Conservation (phyloP, 1,284 basidiomycete species). For the Sutorius eximius region DNA sequence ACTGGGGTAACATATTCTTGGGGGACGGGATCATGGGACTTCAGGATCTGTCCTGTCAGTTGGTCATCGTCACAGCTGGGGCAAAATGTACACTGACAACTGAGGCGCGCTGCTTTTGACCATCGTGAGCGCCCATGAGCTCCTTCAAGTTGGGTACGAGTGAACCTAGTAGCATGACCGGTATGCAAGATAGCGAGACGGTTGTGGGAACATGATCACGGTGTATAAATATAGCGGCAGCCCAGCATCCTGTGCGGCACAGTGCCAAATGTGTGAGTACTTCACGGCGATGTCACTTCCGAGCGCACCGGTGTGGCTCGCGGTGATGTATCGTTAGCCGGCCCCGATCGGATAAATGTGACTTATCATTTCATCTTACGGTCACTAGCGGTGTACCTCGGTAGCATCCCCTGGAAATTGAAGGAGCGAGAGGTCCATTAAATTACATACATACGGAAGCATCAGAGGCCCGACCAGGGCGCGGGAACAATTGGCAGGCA, state of each 20-base stretch:
- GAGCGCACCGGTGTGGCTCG: no score
- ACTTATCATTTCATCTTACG: background rate
- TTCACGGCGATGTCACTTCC: no score
- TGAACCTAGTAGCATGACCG: conserved; percentile 8
- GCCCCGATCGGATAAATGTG: background rate
- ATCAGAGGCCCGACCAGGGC: background rate
- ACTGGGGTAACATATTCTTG: conserved; percentile 11
- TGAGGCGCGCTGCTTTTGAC: background rate
- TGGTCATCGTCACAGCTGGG: no score
- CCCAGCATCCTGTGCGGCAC: background rate
- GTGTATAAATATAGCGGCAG: background rate
- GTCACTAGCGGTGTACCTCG: background rate
- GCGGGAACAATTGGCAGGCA: background rate
- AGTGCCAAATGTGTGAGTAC: background rate
- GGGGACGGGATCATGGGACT: background rate
- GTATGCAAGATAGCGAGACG: conserved; percentile 2
- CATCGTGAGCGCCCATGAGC: background rate
- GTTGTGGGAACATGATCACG: conserved; percentile 6
- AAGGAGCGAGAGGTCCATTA: background rate
- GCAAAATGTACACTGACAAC: conserved; percentile 1
- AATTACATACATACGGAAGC: background rate
- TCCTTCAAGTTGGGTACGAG: conserved; percentile 5
- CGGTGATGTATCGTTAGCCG: background rate
- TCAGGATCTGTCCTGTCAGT: conserved; percentile 5
- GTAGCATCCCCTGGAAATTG: background rate